Percentiles rank a stretch among this genome's conserved stretches.
Conservation (phyloP, 1,139 yeast species). For the Yamadazyma dushanensis region DNA sequence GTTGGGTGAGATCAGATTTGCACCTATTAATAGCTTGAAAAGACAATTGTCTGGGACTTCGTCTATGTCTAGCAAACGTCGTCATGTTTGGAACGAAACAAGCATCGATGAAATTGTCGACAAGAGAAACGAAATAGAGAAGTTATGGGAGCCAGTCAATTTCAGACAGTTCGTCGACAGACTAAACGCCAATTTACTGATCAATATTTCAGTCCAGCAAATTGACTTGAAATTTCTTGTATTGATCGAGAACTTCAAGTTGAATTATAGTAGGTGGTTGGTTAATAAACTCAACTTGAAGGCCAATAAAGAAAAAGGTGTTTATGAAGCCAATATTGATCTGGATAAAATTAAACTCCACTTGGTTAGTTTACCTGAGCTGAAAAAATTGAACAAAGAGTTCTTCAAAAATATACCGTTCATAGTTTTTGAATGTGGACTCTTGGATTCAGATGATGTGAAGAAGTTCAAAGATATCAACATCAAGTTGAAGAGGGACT, state of each 20-base stretch:
- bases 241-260: slow-evolving; percentile 46
- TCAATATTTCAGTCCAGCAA: slow-evolving; percentile 20
- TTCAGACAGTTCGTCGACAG: slow-evolving; percentile 22
- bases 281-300: slow-evolving; percentile 37
- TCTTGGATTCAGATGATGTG: slow-evolving; percentile 19
- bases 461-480: slow-evolving; percentile 18
- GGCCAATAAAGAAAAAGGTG: slow-evolving; percentile 24
- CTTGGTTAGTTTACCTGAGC: slow-evolving; percentile 41
- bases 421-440: slow-evolving; percentile 49
- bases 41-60: slow-evolving; percentile 21
- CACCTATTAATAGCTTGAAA: slow-evolving; percentile 21
- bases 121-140: slow-evolving; percentile 33
- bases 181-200: slow-evolving; percentile 25
- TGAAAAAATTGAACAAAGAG: slow-evolving; percentile 30
- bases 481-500: slow-evolving; percentile 37
- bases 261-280: slow-evolving; percentile 48
- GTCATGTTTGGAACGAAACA: slow-evolving; percentile 16
- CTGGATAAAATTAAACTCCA: slow-evolving; percentile 25
- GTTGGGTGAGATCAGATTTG: slow-evolving; percentile 40
- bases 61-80: slow-evolving; percentile 16
- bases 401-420: slow-evolving; percentile 41
- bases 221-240: slow-evolving; percentile 33
- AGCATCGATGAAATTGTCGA: slow-evolving; percentile 22
- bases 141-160: slow-evolving; percentile 44
- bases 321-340: slow-evolving; percentile 27